phyloP scores from a whole-genome alignment of 2,329 filamentous ascomycete genomes.

The Daldinia sp. region DNA sequence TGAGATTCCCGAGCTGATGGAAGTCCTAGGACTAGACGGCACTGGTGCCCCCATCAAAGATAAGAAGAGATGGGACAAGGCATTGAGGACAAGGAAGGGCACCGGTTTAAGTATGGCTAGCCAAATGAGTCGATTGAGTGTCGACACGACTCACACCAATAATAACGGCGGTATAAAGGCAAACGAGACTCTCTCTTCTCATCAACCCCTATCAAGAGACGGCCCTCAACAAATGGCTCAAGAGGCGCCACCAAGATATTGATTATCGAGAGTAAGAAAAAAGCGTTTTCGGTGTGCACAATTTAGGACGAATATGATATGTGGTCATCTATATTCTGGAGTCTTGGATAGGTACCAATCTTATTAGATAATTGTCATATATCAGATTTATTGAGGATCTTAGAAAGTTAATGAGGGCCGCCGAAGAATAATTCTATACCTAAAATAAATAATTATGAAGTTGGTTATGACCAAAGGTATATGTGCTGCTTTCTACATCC shows the following conservation, averaged over 20 bases:
- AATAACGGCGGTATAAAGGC: constrained; percentile 14
- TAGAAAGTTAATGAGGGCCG: neutral
- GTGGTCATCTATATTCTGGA: neutral
- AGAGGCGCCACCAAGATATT: neutral
- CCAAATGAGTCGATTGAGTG: constrained; percentile 57
- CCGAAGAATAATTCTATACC: neutral
- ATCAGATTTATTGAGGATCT: neutral
- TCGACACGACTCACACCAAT: constrained; percentile 35
- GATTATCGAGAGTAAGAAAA: neutral
- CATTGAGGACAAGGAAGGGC: constrained; percentile 60
- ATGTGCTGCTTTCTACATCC: neutral
- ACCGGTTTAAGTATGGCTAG: constrained; percentile 60
- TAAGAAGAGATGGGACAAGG: constrained; percentile 56
- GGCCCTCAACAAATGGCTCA: neutral
- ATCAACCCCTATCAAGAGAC: neutral
- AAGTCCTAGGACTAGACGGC: constrained; percentile 66
- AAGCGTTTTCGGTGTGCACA: neutral
- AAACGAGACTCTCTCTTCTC: neutral
- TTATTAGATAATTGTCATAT: neutral
- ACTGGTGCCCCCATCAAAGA: constrained; percentile 48
- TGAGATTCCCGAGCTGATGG: constrained; percentile 72
- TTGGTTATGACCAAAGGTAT: no score
- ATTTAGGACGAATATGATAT: neutral
- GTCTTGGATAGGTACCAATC: neutral
- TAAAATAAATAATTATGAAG: no score